Conservation (phyloP, 768 basidiomycete genomes). For the Imleria badia region DNA sequence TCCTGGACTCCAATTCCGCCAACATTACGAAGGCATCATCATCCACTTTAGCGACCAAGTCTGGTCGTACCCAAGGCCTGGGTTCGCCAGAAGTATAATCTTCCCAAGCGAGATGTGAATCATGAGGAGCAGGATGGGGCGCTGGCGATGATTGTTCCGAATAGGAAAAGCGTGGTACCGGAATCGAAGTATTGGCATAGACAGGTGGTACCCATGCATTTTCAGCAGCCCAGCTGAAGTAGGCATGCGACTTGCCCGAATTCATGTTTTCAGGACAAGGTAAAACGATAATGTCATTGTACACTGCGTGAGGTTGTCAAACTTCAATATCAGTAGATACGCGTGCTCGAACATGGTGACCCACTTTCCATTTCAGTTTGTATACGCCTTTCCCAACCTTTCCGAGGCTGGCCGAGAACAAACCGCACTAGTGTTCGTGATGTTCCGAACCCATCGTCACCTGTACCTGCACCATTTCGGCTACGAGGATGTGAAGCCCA, state of each 20-base stretch:
- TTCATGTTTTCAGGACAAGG: slow-evolving; percentile 96
- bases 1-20: slow-evolving; percentile 87
- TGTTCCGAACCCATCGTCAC: slow-evolving; percentile 71
- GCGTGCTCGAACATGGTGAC: slow-evolving; percentile 29
- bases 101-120: slow-evolving; percentile 57
- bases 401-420: slow-evolving; percentile 80
- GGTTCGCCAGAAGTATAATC: slow-evolving; percentile 45
- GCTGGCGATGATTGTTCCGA: slow-evolving; percentile 55
- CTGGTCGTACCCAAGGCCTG: slow-evolving; percentile 78
- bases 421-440: slow-evolving; percentile 87
- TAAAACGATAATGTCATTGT: slow-evolving; percentile 83
- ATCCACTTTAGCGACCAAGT: slow-evolving; percentile 92
- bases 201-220: slow-evolving; percentile 90
- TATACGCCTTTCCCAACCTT: slow-evolving; percentile 76
- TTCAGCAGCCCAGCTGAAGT: slow-evolving; percentile 89
- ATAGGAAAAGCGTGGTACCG: slow-evolving; percentile 59
- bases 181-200: slow-evolving; percentile 47
- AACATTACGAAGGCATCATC: slow-evolving; percentile 96
- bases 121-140: slow-evolving; percentile 68
- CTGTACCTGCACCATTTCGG: slow-evolving; percentile 66
- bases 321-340: neutral
- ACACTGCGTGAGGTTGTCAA: slow-evolving; percentile 47
- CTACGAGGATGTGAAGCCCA: slow-evolving; percentile 86
- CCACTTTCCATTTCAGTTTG: slow-evolving; percentile 88
- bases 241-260: slow-evolving; percentile 86